Percentiles rank a stretch among this genome's conserved stretches.
Evolutionary conservation across 306 rosid species (phyloP).

Genomic region (Acacia crassicarpa): DNA sequence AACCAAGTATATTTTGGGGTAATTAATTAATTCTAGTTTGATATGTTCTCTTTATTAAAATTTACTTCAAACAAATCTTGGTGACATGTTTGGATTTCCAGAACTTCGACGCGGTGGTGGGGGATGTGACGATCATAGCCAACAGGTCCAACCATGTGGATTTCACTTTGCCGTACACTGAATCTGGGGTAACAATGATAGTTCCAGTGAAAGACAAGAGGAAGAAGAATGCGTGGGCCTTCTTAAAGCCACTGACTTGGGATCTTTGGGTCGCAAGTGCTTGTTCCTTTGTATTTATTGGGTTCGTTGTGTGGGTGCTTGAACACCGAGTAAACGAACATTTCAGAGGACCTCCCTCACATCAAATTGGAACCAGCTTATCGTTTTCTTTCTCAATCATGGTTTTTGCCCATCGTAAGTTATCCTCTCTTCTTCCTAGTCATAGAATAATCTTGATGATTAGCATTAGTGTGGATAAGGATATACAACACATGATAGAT

Average conservation of each 20-base stretch:
- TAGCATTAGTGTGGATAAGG: neutral
- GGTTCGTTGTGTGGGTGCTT: slow-evolving; percentile 61
- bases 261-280: slow-evolving; percentile 51
- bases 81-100: slow-evolving; percentile 24
- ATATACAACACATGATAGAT: neutral
- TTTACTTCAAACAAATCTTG: neutral
- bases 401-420: slow-evolving; percentile 58
- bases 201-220: slow-evolving; percentile 44
- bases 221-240: slow-evolving; percentile 54
- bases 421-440: neutral
- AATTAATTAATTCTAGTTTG: neutral
- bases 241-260: slow-evolving; percentile 57
- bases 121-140: slow-evolving; percentile 38
- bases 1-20: slow-evolving; percentile 51
- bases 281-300: slow-evolving; percentile 51
- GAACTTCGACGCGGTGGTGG: slow-evolving; percentile 50
- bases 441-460: neutral
- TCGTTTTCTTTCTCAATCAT: slow-evolving; percentile 73
- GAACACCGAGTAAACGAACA: slow-evolving; percentile 54
- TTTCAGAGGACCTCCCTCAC: slow-evolving; percentile 57
- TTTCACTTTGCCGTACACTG: slow-evolving; percentile 59
- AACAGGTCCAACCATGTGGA: slow-evolving; percentile 57
- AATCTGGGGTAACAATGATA: slow-evolving; percentile 64
- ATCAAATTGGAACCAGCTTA: slow-evolving; percentile 65
- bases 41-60: neutral